Evolutionary conservation across 345 rosid species (phyloP), one percentile per base, ranked within the genome.

Genomic region (Lumnitzera littorea): DNA sequence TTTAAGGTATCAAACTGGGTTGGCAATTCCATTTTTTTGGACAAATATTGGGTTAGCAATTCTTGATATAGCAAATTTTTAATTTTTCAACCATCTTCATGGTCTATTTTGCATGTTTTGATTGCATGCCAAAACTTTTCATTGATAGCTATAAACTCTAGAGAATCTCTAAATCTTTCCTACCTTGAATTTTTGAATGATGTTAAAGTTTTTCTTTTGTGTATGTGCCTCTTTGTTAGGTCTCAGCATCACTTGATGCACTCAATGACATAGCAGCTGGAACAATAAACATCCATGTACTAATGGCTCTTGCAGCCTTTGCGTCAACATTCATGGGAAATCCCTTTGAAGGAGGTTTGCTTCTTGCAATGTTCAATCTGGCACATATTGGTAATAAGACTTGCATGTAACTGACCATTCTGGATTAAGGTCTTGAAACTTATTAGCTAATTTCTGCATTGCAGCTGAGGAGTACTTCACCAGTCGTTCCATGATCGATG

Each of bases 401-500:
- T 55, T 36, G 43, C 3, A 36, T 9, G 43, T 36, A 4, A 36
- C 43, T 36, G 43, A 36, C 7, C 43, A 5, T 36, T 29, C 43
- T 36, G 43, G 9, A 36, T 36, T 36, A 2, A 36, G 43, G 9
- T 7, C 43, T 36, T 36, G 43, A 9, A 36, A 36, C 43, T 5
- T 36, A 36, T 9, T 27, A 36, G 9, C 7, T 36, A 36, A 36
- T 36, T 36, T 36, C 43, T 36, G 43, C 11, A 36, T 58, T 82
- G 75, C 82, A 94, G 99, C 99, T n/a, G 97, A 94, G 63, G 97
- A 89, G 83, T 82, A 89, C 64, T 94, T 94, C 72, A 94, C 99
- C 15, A 84, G 97, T 68, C 80, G 87, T 6, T 90, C 99, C 11
- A 71, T 89, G 95, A 84, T 87, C 63, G 99, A 94, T 74, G 99